These are phyloP conservation scores for Leccinum angustisporum DNA, from an alignment of 1,284 basidiomycete genomes.

Conservation along the genomic window DNA sequence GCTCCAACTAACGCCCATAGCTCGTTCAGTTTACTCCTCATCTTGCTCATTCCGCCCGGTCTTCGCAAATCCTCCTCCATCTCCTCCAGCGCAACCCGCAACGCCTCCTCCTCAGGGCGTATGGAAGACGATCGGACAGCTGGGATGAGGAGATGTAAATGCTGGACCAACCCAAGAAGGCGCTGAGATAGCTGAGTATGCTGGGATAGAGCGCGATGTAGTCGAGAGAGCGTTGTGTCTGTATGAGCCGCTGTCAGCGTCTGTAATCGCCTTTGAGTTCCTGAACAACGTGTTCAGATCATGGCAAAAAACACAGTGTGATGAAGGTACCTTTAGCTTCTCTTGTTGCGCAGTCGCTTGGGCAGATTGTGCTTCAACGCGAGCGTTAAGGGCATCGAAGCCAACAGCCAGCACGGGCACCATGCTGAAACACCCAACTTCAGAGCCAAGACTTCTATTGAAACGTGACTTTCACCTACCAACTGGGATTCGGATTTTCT, in stretches of 20 bases:
- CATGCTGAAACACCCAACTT: slow-evolving; percentile 48
- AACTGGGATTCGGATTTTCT: slow-evolving; percentile 82
- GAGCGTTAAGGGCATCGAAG: slow-evolving; percentile 79
- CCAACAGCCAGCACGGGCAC: slow-evolving; percentile 83
- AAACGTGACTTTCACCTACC: slow-evolving; percentile 47
- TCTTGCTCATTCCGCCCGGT: slow-evolving; percentile 48
- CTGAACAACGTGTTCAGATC: slow-evolving; percentile 32
- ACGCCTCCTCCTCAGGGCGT: slow-evolving; percentile 78
- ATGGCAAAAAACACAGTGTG: neutral
- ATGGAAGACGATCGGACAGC: slow-evolving; percentile 75
- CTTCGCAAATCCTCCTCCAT: slow-evolving; percentile 74
- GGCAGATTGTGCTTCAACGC: slow-evolving; percentile 76
- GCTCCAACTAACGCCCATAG: slow-evolving; percentile 87
- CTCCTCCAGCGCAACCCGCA: slow-evolving; percentile 68
- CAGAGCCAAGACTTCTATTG: slow-evolving; percentile 4
- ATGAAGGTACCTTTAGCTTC: slow-evolving; percentile 53
- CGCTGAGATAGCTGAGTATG: slow-evolving; percentile 78
- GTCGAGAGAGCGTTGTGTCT: slow-evolving; percentile 68
- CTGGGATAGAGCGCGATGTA: slow-evolving; percentile 62
- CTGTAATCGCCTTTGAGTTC: slow-evolving; percentile 68
- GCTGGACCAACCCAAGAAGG: slow-evolving; percentile 70
- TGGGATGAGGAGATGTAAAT: slow-evolving; percentile 80
- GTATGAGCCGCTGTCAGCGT: slow-evolving; percentile 67
- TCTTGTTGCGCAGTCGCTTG: slow-evolving; percentile 72
- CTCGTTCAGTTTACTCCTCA: slow-evolving; percentile 78